These are phyloP conservation scores for Lasiosphaeria hispida DNA, from an alignment of 495 filamentous ascomycete species.

Conservation along the genomic window DNA sequence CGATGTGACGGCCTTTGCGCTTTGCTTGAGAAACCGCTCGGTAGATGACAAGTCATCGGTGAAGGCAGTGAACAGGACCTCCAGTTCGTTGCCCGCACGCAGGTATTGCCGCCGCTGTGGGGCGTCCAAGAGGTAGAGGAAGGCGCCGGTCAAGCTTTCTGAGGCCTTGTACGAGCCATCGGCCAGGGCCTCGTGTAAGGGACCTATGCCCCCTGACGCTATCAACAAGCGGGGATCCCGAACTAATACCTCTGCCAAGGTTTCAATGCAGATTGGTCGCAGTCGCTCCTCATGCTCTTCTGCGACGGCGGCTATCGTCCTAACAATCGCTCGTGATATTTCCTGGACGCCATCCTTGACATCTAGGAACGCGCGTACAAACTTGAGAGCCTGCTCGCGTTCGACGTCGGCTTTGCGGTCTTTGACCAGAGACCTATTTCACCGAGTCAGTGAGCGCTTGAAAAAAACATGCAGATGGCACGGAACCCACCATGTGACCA, in stretches of 20 bases:
- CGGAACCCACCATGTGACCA: slow-evolving; percentile 67
- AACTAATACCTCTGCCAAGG: slow-evolving; percentile 84
- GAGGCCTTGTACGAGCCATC: slow-evolving; percentile 91
- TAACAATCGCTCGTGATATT: slow-evolving; percentile 78
- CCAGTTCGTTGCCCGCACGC: slow-evolving; percentile 72
- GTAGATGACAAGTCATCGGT: slow-evolving; percentile 74
- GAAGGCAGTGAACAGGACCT: slow-evolving; percentile 82
- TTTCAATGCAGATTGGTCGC: slow-evolving; percentile 85
- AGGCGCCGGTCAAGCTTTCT: slow-evolving; percentile 77
- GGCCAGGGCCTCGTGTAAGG: slow-evolving; percentile 78
- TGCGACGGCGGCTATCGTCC: slow-evolving; percentile 85
- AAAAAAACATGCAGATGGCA: neutral
- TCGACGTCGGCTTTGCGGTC: slow-evolving; percentile 95
- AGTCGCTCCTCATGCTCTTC: slow-evolving; percentile 87
- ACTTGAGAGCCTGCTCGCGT: slow-evolving; percentile 94
- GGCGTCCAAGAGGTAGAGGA: slow-evolving; percentile 83
- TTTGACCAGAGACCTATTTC: slow-evolving; percentile 73
- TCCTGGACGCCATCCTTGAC: slow-evolving; percentile 90
- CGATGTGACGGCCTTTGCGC: slow-evolving; percentile 79
- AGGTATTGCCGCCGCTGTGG: slow-evolving; percentile 78
- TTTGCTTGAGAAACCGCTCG: slow-evolving; percentile 77
- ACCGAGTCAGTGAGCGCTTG: neutral
- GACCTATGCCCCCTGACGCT: slow-evolving; percentile 74
- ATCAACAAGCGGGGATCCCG: slow-evolving; percentile 77
- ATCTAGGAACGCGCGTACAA: slow-evolving; percentile 91